A percentile compares a stretch with the other conserved stretches of the same genome.
phyloP scores from a whole-genome alignment of 1,139 yeast species.

The Taiozyma onychis region DNA sequence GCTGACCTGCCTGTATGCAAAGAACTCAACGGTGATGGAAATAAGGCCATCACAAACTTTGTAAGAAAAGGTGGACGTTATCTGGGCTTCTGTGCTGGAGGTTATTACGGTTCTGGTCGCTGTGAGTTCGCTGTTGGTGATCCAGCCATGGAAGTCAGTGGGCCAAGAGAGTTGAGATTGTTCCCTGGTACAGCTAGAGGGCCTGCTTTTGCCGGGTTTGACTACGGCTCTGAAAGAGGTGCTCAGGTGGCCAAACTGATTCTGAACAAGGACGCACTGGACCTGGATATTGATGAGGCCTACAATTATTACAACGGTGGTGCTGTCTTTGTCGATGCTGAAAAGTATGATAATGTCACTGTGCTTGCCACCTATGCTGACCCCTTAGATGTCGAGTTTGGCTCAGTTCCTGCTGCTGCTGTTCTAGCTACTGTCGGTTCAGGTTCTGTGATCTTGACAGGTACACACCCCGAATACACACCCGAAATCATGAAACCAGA shows the following conservation, averaged over 20 bases:
- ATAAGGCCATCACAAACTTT: constrained; percentile 50
- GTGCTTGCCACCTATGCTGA: constrained; percentile 64
- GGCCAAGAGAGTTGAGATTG: constrained; percentile 72
- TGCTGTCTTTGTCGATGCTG: constrained; percentile 74
- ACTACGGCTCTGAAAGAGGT: constrained; percentile 71
- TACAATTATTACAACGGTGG: constrained; percentile 80
- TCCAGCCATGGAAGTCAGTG: constrained; percentile 69
- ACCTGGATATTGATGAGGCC: constrained; percentile 24
- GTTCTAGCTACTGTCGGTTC: constrained; percentile 62
- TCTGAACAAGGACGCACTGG: constrained; percentile 30
- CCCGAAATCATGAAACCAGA: constrained; percentile 41
- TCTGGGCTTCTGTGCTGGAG: constrained; percentile 96
- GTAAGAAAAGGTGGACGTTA: constrained; percentile 74
- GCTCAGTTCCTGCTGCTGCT: constrained; percentile 58
- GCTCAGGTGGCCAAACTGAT: constrained; percentile 52
- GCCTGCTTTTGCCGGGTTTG: constrained; percentile 73
- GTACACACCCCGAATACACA: constrained; percentile 86
- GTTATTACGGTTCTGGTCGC: constrained; percentile 68
- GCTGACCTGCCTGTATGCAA: constrained; percentile 83
- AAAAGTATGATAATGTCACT: constrained; percentile 50
- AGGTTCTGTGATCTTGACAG: constrained; percentile 75
- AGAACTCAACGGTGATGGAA: constrained; percentile 65
- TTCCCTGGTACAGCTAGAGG: constrained; percentile 85
- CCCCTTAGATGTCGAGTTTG: constrained; percentile 39
- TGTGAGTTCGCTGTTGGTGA: constrained; percentile 84